phyloP scores from a whole-genome alignment of 2,329 filamentous ascomycete genomes.

The Zarea fungicola region DNA sequence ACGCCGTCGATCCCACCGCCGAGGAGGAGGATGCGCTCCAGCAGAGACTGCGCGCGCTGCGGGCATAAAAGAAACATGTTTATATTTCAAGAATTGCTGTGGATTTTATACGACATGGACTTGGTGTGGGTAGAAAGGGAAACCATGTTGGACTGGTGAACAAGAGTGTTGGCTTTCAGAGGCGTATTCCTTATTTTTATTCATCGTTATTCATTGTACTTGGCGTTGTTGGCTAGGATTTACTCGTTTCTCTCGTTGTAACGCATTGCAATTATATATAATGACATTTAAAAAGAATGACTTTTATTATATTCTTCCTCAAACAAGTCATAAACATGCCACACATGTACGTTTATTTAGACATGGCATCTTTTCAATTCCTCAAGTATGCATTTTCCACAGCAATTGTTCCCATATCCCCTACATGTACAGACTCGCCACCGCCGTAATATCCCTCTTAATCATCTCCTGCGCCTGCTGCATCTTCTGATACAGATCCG shows the following conservation, averaged over 20 bases:
- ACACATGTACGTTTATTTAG: no score
- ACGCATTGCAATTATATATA: background rate
- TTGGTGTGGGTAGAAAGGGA: background rate
- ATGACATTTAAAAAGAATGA: slow-evolving; percentile 6
- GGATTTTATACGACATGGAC: no score
- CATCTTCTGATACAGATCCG: slow-evolving; percentile 93
- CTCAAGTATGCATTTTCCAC: no score
- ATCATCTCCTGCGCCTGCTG: slow-evolving; percentile 96
- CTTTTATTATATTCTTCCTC: no score
- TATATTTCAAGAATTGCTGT: no score
- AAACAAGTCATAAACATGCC: no score
- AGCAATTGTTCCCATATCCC: no score
- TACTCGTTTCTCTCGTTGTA: background rate
- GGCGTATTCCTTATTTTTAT: background rate
- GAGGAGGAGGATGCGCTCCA: slow-evolving; percentile 74
- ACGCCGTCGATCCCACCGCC: slow-evolving; percentile 62
- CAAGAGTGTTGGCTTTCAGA: no score
- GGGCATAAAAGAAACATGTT: slow-evolving; percentile 37
- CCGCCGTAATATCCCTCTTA: slow-evolving; percentile 89
- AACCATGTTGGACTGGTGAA: no score
- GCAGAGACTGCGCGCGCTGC: slow-evolving; percentile 51
- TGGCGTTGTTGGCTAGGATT: slow-evolving; percentile 4
- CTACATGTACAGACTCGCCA: slow-evolving; percentile 83
- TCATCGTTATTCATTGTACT: slow-evolving; percentile 10
- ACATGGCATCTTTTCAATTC: no score